Percentiles rank a stretch among this genome's conserved stretches.
Evolutionary conservation across 1,139 yeast genomes (phyloP).

Genomic region (Ogataea hybrid): DNA sequence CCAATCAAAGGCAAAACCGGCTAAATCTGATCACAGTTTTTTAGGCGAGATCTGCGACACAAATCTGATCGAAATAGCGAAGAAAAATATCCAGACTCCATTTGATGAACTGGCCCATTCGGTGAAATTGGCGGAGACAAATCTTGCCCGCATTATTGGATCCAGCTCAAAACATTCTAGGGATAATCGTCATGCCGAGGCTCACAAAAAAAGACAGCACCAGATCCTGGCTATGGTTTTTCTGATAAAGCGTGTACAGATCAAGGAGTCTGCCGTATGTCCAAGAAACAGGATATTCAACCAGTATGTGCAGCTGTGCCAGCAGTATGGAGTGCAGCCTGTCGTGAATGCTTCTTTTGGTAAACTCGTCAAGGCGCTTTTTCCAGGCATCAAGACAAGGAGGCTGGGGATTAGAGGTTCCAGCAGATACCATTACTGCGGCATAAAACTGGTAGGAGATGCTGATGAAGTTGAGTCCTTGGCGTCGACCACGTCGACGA

Average conservation of each 20-base stretch:
- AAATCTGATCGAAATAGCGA: conserved; percentile 51
- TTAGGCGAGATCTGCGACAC: conserved; percentile 45
- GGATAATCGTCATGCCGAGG: conserved; percentile 19
- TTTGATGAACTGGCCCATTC: conserved; percentile 50
- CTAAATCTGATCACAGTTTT: conserved; percentile 35
- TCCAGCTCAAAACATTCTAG: conserved; percentile 17
- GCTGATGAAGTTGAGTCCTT: conserved; percentile 25
- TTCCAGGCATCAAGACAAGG: conserved; percentile 76
- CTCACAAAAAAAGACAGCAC: conserved; percentile 38
- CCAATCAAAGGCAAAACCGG: conserved; percentile 12
- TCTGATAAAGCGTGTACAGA: conserved; percentile 68
- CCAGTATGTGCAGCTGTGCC: conserved; percentile 72
- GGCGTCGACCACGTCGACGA: conserved; percentile 13
- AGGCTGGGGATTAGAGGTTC: conserved; percentile 88
- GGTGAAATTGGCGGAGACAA: conserved; percentile 47
- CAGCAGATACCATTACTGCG: conserved; percentile 89
- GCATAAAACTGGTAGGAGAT: conserved; percentile 63
- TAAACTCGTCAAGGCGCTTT: conserved; percentile 69
- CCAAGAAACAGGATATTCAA: conserved; percentile 85
- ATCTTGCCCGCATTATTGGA: conserved; percentile 15
- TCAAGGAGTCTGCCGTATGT: conserved; percentile 66
- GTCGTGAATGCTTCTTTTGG: conserved; percentile 88
- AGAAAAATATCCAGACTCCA: conserved; percentile 41
- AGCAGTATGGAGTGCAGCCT: conserved; percentile 64
- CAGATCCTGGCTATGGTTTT: conserved; percentile 83